These are phyloP conservation scores for Macadamia tetraphylla DNA, from an alignment of 164 flowering plant species.

Conservation along the genomic window DNA sequence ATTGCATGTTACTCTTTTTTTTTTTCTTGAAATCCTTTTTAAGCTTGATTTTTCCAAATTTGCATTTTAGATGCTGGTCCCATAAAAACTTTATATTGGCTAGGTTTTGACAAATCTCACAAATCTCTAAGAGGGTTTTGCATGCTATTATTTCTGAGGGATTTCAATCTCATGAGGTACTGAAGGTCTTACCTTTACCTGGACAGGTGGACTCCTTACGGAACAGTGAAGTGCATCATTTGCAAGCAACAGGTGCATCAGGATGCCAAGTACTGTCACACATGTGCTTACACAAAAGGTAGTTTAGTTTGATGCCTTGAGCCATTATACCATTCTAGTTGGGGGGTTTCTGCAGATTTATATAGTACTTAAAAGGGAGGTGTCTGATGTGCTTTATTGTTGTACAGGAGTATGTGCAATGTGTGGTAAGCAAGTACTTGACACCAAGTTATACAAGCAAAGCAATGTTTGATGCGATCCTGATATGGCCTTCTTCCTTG, in stretches of 20 bases:
- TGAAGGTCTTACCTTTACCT: background rate
- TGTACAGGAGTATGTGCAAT: slow-evolving; percentile 92
- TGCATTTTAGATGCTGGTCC: too few species aligned
- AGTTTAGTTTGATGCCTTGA: background rate
- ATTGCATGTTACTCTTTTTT: too few species aligned
- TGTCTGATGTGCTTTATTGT: slow-evolving; percentile 7
- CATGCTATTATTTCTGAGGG: too few species aligned
- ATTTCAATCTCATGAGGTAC: too few species aligned
- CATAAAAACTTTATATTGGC: too few species aligned
- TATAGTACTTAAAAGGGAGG: background rate
- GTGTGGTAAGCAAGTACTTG: slow-evolving; percentile 96
- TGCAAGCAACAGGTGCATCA: slow-evolving; percentile 99
- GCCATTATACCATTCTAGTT: background rate
- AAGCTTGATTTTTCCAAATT: too few species aligned
- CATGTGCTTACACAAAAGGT: slow-evolving; percentile 96
- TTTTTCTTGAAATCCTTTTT: too few species aligned
- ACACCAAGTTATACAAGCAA: slow-evolving; percentile 83
- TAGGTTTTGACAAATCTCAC: too few species aligned
- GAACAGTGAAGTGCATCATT: slow-evolving; percentile 79
- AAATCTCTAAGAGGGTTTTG: too few species aligned
- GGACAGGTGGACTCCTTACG: slow-evolving; percentile 94
- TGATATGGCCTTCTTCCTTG: background rate
- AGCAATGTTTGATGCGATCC: slow-evolving; percentile 59
- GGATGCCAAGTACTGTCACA: slow-evolving; percentile 88
- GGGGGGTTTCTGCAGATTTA: background rate